phyloP scores from a whole-genome alignment of 805 yeast genomes.

The Trichomonascus vanleenenianus region DNA sequence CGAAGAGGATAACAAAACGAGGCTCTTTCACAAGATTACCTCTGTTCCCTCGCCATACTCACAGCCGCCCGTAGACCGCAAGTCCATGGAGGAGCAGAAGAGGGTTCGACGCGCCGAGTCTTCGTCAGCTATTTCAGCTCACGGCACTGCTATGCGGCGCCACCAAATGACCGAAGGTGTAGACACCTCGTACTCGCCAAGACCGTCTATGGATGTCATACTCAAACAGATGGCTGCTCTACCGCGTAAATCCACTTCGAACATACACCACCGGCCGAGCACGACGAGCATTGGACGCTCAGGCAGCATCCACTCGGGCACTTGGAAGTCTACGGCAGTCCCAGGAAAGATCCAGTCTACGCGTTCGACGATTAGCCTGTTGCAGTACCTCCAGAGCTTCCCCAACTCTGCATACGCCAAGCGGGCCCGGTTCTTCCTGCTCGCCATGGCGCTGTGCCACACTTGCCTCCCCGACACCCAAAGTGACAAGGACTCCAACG shows the following conservation, averaged over 20 bases:
- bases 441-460: conserved; percentile 82
- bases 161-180: neutral
- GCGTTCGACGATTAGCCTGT: conserved; percentile 56
- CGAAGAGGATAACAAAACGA: neutral
- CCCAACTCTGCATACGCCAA: conserved; percentile 66
- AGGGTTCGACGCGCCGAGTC: neutral
- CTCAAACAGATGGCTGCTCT: conserved; percentile 19
- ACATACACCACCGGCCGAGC: conserved; percentile 4
- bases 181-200: conserved; percentile 1
- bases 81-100: neutral
- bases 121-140: neutral
- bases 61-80: neutral
- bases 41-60: neutral
- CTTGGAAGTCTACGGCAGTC: conserved; percentile 44
- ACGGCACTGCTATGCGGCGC: neutral
- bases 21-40: conserved; percentile 4
- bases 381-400: conserved; percentile 59
- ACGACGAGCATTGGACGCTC: neutral
- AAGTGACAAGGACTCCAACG: conserved; percentile 1
- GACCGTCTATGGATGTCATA: conserved; percentile 18
- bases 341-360: conserved; percentile 36
- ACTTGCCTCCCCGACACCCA: conserved; percentile 61
- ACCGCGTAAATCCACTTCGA: conserved; percentile 17
- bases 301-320: conserved; percentile 4
- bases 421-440: conserved; percentile 68